These are phyloP conservation scores for Alternaria triticina DNA, from an alignment of 2,329 filamentous ascomycete genomes.

Conservation along the genomic window DNA sequence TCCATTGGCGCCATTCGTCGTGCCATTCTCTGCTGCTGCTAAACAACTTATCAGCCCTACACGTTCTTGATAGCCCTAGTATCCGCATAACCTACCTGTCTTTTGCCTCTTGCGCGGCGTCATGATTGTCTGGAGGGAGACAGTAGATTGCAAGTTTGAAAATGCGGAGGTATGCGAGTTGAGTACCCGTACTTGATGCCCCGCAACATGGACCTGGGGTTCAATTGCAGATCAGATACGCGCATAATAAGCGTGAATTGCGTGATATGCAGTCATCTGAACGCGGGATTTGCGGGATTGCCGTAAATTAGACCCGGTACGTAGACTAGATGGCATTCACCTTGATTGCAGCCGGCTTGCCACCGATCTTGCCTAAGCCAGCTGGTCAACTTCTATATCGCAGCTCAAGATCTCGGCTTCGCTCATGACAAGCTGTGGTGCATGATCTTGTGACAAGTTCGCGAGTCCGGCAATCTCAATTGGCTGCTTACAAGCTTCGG, in stretches of 20 bases:
- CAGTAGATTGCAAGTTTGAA: neutral
- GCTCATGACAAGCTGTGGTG: neutral
- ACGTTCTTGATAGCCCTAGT: neutral
- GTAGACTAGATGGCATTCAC: neutral
- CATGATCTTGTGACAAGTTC: neutral
- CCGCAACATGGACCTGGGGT: neutral
- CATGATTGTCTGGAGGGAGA: neutral
- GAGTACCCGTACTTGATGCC: neutral
- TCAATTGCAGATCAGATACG: neutral
- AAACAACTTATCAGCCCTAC: neutral
- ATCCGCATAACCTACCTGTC: neutral
- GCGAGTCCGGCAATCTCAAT: neutral
- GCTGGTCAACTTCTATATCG: neutral
- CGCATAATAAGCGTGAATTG: constrained; percentile 8
- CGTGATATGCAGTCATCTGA: neutral
- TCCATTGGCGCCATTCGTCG: neutral
- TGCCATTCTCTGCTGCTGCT: neutral
- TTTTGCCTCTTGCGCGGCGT: constrained; percentile 4
- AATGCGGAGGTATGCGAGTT: neutral
- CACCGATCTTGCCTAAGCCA: neutral
- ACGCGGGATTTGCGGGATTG: neutral
- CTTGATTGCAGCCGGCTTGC: neutral
- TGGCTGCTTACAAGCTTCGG: neutral
- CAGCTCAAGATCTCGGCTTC: neutral
- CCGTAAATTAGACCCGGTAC: neutral